Conservation (phyloP, 345 rosid genomes). For the Populus ilicifolia region DNA sequence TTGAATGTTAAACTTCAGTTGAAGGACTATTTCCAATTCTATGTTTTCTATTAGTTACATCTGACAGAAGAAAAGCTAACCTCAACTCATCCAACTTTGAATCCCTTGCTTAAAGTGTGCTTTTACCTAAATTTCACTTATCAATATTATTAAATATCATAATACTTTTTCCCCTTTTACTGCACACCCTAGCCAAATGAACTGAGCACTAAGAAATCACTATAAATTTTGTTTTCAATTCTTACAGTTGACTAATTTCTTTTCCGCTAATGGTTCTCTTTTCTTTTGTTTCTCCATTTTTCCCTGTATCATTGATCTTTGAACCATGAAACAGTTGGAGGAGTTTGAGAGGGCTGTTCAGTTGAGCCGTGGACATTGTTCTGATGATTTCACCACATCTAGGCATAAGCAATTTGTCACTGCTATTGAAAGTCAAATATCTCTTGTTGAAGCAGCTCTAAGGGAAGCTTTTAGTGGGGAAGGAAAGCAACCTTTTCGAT, state of each 20-base stretch:
- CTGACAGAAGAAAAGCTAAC: background rate
- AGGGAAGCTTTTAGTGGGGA: constrained; percentile 46
- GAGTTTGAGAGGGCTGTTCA: constrained; percentile 78
- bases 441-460: constrained; percentile 52
- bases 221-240: background rate
- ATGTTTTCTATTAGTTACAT: background rate
- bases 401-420: constrained; percentile 69
- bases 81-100: background rate
- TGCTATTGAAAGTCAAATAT: constrained; percentile 68
- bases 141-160: background rate
- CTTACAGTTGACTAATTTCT: background rate
- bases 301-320: constrained; percentile 6
- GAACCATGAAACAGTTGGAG: constrained; percentile 54
- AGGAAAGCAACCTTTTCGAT: constrained; percentile 64
- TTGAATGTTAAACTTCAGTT: background rate
- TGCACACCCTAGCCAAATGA: background rate
- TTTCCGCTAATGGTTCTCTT: background rate
- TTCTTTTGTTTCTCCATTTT: background rate
- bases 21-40: background rate
- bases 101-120: background rate
- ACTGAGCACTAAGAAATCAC: background rate
- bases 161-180: background rate
- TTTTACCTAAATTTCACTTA: background rate
- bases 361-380: constrained; percentile 50
- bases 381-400: constrained; percentile 46